Evolutionary conservation across 2,329 filamentous ascomycete species (phyloP), one percentile per base, ranked within the genome.

Genomic region (Aspergillus sp.): DNA sequence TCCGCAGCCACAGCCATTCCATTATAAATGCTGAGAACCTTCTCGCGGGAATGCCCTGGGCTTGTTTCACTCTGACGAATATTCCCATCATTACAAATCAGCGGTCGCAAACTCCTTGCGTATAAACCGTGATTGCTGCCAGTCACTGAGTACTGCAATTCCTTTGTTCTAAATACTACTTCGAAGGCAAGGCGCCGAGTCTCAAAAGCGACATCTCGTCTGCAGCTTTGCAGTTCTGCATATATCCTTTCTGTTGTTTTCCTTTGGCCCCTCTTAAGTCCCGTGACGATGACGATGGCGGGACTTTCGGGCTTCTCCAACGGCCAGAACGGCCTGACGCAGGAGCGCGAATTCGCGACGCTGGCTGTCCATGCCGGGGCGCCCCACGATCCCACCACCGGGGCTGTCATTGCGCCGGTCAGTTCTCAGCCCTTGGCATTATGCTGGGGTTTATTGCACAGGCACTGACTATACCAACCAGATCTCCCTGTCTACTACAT

Each of bases 401-500:
- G 95, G 62, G 95, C 95, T 65, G 95, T 99, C 68, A 99, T 99
- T 74, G 91, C 95, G 77, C 80, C 95, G 67, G 84, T 86, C 71
- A 63, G 80, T 69, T 50, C 51, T 24, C 48, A 24, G 12, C 36
- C 43, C 18, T 24, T 30, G 13, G 39, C 43, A 22, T 20, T 12
- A 26, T 18, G 13, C 8, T 30, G 3, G n/a, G 42, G 7, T 26
- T 24, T 26, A 17, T 41, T 24, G 12, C 6, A 20, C 44, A 48
- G 8, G 22, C 15, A 34, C 52, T 61, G 30, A 61, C 50, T 36
- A 15, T n/a, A 15, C 18, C 26, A 30, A 30, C 4, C 41, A 86
- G 82, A 97, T 99, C 74, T 97, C 93, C 9, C 86, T 99, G 22
- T 96, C 93, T 22, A 98, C 95, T 15, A 99, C 95, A 5, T 99